Conservation (phyloP, 2,329 filamentous ascomycete species). For the Calonectria pteridis region DNA sequence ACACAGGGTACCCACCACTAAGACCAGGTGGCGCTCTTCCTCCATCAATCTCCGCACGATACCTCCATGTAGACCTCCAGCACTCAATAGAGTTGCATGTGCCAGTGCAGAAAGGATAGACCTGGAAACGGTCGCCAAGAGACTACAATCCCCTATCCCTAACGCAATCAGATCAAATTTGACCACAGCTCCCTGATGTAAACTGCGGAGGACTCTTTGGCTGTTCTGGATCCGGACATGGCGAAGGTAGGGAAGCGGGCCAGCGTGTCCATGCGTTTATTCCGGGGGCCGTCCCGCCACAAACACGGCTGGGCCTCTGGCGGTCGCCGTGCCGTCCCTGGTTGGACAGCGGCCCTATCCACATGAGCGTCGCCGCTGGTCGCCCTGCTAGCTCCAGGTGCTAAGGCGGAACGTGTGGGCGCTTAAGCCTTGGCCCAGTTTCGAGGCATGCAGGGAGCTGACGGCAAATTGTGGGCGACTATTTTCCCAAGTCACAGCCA, state of each 20-base stretch:
- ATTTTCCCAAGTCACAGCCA: not conserved
- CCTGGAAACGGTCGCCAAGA: not conserved
- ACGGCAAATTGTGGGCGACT: not conserved
- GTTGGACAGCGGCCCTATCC: not conserved
- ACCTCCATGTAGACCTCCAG: not conserved
- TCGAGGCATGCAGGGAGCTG: not conserved
- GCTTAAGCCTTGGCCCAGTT: not conserved
- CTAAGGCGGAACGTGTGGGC: not conserved
- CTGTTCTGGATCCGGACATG: not conserved
- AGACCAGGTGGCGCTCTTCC: not conserved
- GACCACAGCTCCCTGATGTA: not conserved
- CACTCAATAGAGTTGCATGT: not conserved
- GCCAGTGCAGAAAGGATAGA: not conserved
- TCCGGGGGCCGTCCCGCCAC: not conserved
- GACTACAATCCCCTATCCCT: fast-evolving
- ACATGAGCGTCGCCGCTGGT: not conserved
- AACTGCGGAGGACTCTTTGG: not conserved
- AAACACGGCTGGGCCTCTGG: not conserved
- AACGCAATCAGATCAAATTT: not conserved
- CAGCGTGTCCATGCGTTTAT: not conserved
- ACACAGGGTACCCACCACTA: not conserved
- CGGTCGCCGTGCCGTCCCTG: not conserved
- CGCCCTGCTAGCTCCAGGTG: not conserved
- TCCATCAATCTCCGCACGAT: not conserved
- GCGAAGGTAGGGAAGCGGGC: not conserved